Base-by-base conservation (phyloP, 164 flowering plant genomes). In the Chimonanthus praecox region DNA sequence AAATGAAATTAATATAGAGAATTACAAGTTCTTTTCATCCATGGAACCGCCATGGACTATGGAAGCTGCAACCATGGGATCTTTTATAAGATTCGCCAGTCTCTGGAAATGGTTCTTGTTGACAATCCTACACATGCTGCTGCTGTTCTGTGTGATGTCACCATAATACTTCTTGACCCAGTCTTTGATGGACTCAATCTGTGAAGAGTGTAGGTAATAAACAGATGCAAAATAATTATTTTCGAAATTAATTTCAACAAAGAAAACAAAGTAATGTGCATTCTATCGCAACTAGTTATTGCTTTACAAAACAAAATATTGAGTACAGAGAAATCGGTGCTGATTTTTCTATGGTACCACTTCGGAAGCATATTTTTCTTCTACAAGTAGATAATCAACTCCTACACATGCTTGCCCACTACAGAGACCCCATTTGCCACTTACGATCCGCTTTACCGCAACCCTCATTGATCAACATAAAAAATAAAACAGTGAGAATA, bases 321-420 rank as follows among this genome's bases (percentile, higher is more conserved):
- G 58, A 51, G 15, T 9, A 13, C 11, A 66, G 68, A 66, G 5
- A 20, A 20, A 20, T n/a, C 21, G 21, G 21, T 20, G 21, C 21
- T 13, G 68, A 44, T 45, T 47, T 13, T 66, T 13, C 45, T 66
- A 45, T 5, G 58, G 33, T 87, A 94, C 98, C 93, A 92, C 65
- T 72, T 33, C 46, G 18, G 87, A 72, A 47, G 88, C 89, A 61
- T 74, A 79, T 21, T 85, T 85, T 47, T 90, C 85, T 75, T 89
- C 87, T 64, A 90, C 91, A 6, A 94, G 84, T 69, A 92, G 44
- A 82, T 92, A 94, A 77, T 94, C 98, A 2, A 88, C 67, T 50
- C 82, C 90, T 68, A 94, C 74, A 65, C 98, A 94, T 11, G 90
- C 94, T 76, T 94, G 98, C 54, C 98, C 98, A 65, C 72, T 65